phyloP scores from a whole-genome alignment of 2,329 filamentous ascomycete species.

The Cephalotrichum gorgonifer region DNA sequence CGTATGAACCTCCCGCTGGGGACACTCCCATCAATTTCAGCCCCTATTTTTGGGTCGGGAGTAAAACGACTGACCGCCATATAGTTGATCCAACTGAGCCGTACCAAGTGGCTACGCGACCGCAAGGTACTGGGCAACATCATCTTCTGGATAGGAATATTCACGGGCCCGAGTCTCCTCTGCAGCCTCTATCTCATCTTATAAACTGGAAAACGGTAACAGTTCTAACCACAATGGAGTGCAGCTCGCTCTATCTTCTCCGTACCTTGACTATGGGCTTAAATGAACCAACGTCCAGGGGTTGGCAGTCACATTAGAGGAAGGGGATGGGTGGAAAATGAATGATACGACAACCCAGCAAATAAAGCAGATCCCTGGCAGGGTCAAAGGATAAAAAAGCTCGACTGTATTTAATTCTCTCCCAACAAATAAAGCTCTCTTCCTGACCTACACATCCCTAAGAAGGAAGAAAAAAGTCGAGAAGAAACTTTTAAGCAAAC shows the following conservation, averaged over 20 bases:
- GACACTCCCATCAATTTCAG: conserved; percentile 6
- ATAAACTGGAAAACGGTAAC: conserved; percentile 17
- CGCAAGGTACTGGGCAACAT: conserved; percentile 58
- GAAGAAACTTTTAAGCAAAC: conserved; percentile 1
- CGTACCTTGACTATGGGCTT: too few species aligned
- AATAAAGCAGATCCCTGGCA: too few species aligned
- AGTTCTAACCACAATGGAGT: too few species aligned
- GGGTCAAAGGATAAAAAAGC: background rate
- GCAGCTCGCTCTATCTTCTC: too few species aligned
- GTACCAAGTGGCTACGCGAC: conserved; percentile 55
- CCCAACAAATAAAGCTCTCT: background rate
- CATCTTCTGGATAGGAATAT: conserved; percentile 71
- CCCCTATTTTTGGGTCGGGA: background rate
- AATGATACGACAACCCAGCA: too few species aligned
- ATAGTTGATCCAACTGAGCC: conserved; percentile 52
- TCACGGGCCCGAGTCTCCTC: conserved; percentile 60
- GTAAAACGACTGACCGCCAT: background rate
- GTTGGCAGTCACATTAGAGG: too few species aligned
- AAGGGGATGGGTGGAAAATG: too few species aligned
- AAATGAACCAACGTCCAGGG: too few species aligned
- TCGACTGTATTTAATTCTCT: background rate
- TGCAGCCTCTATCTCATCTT: conserved; percentile 51
- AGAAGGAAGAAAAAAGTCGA: background rate
- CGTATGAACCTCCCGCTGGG: conserved; percentile 17
- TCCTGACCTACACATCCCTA: background rate